These are phyloP conservation scores for Arthrinium phaeospermum DNA, from an alignment of 2,329 filamentous ascomycete genomes.

Conservation along the genomic window DNA sequence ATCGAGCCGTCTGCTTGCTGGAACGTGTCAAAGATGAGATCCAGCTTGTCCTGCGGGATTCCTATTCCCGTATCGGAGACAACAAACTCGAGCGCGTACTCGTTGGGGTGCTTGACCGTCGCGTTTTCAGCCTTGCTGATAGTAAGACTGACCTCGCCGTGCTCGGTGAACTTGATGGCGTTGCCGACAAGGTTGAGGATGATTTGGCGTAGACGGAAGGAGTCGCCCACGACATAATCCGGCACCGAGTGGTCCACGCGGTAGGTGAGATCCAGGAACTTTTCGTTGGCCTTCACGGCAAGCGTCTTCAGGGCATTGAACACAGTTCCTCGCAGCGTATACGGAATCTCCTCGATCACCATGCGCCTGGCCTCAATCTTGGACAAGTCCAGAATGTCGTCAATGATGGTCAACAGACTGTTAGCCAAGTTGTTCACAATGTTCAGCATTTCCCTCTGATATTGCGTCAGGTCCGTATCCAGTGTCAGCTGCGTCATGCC, in stretches of 20 bases:
- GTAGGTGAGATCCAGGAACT: constrained; percentile 90
- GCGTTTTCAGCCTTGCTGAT: constrained; percentile 73
- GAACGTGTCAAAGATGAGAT: constrained; percentile 98
- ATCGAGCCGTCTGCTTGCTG: constrained; percentile 98
- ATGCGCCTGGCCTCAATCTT: constrained; percentile 95
- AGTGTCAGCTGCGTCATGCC: constrained; percentile 97
- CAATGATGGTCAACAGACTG: constrained; percentile 95
- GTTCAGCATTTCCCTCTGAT: constrained; percentile 97
- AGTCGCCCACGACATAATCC: constrained; percentile 94
- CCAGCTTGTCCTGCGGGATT: constrained; percentile 92
- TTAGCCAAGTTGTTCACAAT: constrained; percentile 97
- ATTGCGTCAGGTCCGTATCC: constrained; percentile 92
- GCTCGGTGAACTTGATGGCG: constrained; percentile 98
- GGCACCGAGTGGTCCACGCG: constrained; percentile 92
- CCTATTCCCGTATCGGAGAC: constrained; percentile 97
- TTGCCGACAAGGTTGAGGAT: constrained; percentile 98
- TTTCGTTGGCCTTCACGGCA: constrained; percentile 97
- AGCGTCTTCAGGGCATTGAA: constrained; percentile 97
- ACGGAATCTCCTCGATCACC: constrained; percentile 98
- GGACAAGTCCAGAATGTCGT: constrained; percentile 76
- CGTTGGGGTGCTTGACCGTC: constrained; percentile 69
- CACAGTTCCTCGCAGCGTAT: constrained; percentile 90
- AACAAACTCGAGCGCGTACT: constrained; percentile 94
- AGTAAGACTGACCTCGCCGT: constrained; percentile 94
- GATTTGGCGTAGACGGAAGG: constrained; percentile 94